Evolutionary conservation across 495 filamentous ascomycete genomes (phyloP).

Genomic region (Parachaetomium inaequale): DNA sequence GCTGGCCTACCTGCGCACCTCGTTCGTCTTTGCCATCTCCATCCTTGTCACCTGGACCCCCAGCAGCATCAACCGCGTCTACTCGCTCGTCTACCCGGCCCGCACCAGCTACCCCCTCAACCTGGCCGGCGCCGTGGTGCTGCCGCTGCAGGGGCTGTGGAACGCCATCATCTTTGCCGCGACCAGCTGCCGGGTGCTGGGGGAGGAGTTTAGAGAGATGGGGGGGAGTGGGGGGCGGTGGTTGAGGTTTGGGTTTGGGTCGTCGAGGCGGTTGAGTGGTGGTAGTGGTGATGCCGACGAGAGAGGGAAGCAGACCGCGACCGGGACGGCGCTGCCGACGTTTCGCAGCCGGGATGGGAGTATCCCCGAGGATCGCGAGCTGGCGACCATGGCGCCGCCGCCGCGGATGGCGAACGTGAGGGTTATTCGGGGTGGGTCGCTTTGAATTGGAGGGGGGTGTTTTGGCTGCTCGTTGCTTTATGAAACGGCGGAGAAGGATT

Average conservation of each 20-base stretch:
- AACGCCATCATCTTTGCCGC: slow-evolving; percentile 75
- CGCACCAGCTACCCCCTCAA: slow-evolving; percentile 62
- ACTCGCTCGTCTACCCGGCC: slow-evolving; percentile 58
- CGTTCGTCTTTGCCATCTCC: slow-evolving; percentile 75
- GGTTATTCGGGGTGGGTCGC: slow-evolving; percentile 18
- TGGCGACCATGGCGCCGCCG: neutral
- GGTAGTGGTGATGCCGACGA: neutral
- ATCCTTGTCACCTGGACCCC: slow-evolving; percentile 83
- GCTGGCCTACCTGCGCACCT: slow-evolving; percentile 74
- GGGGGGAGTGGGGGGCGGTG: neutral
- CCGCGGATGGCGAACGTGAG: slow-evolving; percentile 9
- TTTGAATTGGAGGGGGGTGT: neutral
- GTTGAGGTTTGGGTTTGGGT: neutral
- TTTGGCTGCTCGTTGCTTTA: neutral
- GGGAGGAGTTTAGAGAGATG: slow-evolving; percentile 26
- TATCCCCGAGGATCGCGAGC: neutral
- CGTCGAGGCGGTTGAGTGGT: neutral
- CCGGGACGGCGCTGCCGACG: neutral
- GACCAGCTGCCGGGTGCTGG: slow-evolving; percentile 46
- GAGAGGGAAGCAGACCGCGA: neutral
- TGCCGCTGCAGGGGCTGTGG: slow-evolving; percentile 85
- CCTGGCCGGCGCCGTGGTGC: slow-evolving; percentile 64
- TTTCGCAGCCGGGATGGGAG: neutral
- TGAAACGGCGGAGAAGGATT: neutral
- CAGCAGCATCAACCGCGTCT: slow-evolving; percentile 71